A percentile compares a stretch with the other conserved stretches of the same genome.
These are phyloP conservation scores for Plectosphaerella cucumerina DNA, from an alignment of 2,329 filamentous ascomycete species.

Conservation along the genomic window DNA sequence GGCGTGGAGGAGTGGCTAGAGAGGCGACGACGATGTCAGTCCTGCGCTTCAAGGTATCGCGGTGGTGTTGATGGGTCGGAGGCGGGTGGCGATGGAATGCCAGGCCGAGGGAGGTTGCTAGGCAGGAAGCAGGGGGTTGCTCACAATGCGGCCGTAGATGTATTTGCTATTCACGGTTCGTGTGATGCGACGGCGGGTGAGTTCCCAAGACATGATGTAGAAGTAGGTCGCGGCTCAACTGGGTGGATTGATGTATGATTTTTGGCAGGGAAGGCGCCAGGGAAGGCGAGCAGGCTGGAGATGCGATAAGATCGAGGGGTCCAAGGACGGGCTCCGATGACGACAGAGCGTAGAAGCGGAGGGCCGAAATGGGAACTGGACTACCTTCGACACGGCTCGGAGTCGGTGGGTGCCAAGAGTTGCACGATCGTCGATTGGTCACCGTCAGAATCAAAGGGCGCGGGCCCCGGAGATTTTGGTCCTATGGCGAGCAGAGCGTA, in stretches of 20 bases:
- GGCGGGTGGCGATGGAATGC: not conserved
- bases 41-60: not conserved
- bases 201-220: constrained; percentile 51
- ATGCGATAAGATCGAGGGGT: not conserved
- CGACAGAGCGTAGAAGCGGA: not conserved
- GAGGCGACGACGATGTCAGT: not conserved
- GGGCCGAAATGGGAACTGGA: too few relatives aligned
- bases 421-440: too few relatives aligned
- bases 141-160: constrained; percentile 68
- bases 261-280: not conserved
- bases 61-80: not conserved
- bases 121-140: constrained; percentile 29
- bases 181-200: constrained; percentile 55
- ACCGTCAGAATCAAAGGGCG: too few relatives aligned
- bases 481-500: not conserved
- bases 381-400: too few relatives aligned
- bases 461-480: not conserved
- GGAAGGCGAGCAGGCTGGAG: not conserved
- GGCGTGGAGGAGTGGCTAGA: constrained; percentile 79
- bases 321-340: not conserved
- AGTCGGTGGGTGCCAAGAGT: too few relatives aligned
- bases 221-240: not conserved
- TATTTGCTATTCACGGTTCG: constrained; percentile 67
- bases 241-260: not conserved
- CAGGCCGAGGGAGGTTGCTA: constrained; percentile 2